These are phyloP conservation scores for Sicyos baderoa DNA, from an alignment of 306 rosid species.

Conservation along the genomic window DNA sequence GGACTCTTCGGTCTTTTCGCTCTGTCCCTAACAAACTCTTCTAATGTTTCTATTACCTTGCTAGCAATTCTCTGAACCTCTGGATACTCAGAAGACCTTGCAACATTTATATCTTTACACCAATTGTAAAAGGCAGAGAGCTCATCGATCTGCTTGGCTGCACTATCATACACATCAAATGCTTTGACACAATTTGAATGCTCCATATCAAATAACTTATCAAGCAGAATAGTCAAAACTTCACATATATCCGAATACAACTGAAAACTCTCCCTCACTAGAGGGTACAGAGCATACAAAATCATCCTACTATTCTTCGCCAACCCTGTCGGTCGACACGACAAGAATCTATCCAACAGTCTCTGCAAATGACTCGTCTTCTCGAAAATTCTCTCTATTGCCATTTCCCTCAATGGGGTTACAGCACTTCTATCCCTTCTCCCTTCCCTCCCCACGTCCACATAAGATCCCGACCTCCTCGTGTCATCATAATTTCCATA, in stretches of 20 bases:
- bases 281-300: conserved; percentile 70
- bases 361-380: conserved; percentile 91
- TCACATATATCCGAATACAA: conserved; percentile 84
- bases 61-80: conserved; percentile 81
- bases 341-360: conserved; percentile 75
- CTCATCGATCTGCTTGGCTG: conserved; percentile 95
- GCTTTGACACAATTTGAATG: conserved; percentile 84
- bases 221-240: conserved; percentile 79
- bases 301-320: conserved; percentile 79
- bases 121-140: conserved; percentile 53
- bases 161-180: conserved; percentile 74
- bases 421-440: conserved; percentile 32
- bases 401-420: conserved; percentile 86
- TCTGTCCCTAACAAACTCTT: conserved; percentile 92
- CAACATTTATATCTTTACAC: conserved; percentile 81
- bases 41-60: conserved; percentile 81
- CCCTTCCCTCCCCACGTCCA: conserved; percentile 56
- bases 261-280: conserved; percentile 85
- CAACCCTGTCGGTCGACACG: conserved; percentile 83
- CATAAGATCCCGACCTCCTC: conserved; percentile 75
- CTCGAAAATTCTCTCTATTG: conserved; percentile 67
- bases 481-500: conserved; percentile 48
- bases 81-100: conserved; percentile 87
- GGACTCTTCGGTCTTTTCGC: conserved; percentile 85
- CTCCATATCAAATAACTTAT: conserved; percentile 91